Evolutionary conservation across 768 basidiomycete species (phyloP), one percentile per base, ranked within the genome.

Genomic region (Panaeolus papilionaceus): DNA sequence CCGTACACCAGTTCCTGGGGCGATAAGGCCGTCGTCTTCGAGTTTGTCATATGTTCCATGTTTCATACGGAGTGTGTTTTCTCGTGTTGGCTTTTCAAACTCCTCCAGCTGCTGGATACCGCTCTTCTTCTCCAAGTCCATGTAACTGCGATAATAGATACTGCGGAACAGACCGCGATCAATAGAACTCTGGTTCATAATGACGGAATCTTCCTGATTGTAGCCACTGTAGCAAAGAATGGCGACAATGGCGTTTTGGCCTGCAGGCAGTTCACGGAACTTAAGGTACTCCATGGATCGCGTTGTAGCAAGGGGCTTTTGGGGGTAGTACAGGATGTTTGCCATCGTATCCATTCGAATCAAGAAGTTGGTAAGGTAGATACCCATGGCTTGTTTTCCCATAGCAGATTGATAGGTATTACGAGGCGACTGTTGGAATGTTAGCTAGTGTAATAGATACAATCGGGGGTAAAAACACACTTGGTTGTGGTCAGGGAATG

Each of bases 341-440:
- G 97, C 95, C 97, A 99, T 99, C 10, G 98, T 99, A 78, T 99
- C 97, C 95, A 99, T 97, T 64, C 97, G 95, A 72, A 98, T 92
- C 72, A 98, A 88, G 86, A 97, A 99, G 80, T 99, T 99, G 40
- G 97, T 99, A 40, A 99, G 86, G 80, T 93, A 98, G 71, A 99
- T 95, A 63, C 98, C 97, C 97, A 99, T 99, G 11, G 97, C 97
- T 88, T 99, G 97, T 82, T 99, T 99, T 73, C 98, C 98, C 97
- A 99, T 99, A 64, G 97, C 97, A 54, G 97, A 99, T 82, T 99
- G 97, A 76, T 99, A 99, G 4, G 97, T 99, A 77, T 99, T 99
- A 89, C 97, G 98, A 71, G 97, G 97, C 67, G 97, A 99, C 94
- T 99, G 70, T 10, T 38, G 64, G 38, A 44, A 39, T 62, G 9